phyloP scores from a whole-genome alignment of 805 yeast species.

The Metschnikowia hibisci region DNA sequence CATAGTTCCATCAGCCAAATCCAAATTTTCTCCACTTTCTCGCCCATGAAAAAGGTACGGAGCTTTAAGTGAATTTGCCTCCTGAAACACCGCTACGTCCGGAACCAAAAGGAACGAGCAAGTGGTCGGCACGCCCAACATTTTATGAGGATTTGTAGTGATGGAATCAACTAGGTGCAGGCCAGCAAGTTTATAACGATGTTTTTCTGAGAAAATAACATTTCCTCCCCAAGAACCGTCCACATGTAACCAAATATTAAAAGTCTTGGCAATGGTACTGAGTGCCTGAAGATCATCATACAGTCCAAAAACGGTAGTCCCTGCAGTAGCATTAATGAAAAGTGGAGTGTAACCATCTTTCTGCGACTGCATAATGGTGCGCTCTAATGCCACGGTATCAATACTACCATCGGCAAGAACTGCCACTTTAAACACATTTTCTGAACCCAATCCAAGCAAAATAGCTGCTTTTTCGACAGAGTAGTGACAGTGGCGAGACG shows the following conservation, averaged over 20 bases:
- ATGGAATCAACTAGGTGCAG: constrained; percentile 66
- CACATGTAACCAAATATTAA: constrained; percentile 72
- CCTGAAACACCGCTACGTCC: constrained; percentile 58
- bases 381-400: constrained; percentile 46
- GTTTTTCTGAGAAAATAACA: constrained; percentile 57
- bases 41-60: constrained; percentile 74
- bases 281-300: constrained; percentile 65
- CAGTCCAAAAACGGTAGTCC: constrained; percentile 85
- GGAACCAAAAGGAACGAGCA: constrained; percentile 74
- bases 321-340: constrained; percentile 80
- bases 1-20: constrained; percentile 86
- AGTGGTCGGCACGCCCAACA: constrained; percentile 82
- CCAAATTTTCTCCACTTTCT: constrained; percentile 55
- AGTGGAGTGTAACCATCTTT: constrained; percentile 64
- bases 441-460: constrained; percentile 65
- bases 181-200: constrained; percentile 50
- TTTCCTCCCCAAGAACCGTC: constrained; percentile 95
- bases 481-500: constrained; percentile 73
- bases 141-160: constrained; percentile 81
- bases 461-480: constrained; percentile 81
- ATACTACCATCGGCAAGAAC: constrained; percentile 56
- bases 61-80: constrained; percentile 72
- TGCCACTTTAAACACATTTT: constrained; percentile 58
- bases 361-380: constrained; percentile 40
- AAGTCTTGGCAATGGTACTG: constrained; percentile 46